These are phyloP conservation scores for Ophiocordyceps camponoti-rufipedis DNA, from an alignment of 2,329 filamentous ascomycete species.

Conservation along the genomic window DNA sequence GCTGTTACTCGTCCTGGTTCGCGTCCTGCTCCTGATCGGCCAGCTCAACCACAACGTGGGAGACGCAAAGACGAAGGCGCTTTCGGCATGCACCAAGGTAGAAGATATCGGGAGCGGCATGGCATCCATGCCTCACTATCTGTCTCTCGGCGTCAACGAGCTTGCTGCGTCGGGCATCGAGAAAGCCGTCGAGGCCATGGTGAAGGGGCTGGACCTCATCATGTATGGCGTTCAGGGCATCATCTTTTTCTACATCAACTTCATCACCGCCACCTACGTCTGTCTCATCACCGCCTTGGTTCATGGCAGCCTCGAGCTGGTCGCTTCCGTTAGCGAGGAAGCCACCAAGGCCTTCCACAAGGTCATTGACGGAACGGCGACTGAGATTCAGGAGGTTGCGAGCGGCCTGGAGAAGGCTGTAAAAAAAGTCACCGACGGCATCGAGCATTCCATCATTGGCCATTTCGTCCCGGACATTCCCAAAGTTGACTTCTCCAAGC, in stretches of 20 bases:
- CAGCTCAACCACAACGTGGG: conserved; percentile 56
- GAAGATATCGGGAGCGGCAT: conserved; percentile 87
- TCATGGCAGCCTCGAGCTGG: conserved; percentile 58
- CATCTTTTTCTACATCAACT: conserved; percentile 80
- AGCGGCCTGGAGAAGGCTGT: conserved; percentile 28
- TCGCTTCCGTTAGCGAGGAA: conserved; percentile 31
- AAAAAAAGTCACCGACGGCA: conserved; percentile 25
- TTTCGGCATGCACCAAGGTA: conserved; percentile 78
- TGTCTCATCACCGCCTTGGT: conserved; percentile 78
- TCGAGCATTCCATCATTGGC: conserved; percentile 28
- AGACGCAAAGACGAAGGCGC: conserved; percentile 61
- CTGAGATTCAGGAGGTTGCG: conserved; percentile 38
- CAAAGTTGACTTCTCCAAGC: conserved; percentile 43
- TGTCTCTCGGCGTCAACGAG: conserved; percentile 75
- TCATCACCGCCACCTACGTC: conserved; percentile 76
- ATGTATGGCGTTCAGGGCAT: conserved; percentile 74
- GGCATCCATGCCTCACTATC: conserved; percentile 96
- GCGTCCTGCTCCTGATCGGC: conserved; percentile 59
- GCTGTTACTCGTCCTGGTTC: conserved; percentile 65
- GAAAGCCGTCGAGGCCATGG: conserved; percentile 61
- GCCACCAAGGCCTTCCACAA: conserved; percentile 29
- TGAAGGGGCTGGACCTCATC: conserved; percentile 59
- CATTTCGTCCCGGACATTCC: conserved; percentile 27
- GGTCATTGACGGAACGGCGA: conserved; percentile 36
- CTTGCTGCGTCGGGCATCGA: conserved; percentile 67